Evolutionary conservation across 129 eudicot genomes (phyloP).

Genomic region (Rutidosis leptorrhynchoides): DNA sequence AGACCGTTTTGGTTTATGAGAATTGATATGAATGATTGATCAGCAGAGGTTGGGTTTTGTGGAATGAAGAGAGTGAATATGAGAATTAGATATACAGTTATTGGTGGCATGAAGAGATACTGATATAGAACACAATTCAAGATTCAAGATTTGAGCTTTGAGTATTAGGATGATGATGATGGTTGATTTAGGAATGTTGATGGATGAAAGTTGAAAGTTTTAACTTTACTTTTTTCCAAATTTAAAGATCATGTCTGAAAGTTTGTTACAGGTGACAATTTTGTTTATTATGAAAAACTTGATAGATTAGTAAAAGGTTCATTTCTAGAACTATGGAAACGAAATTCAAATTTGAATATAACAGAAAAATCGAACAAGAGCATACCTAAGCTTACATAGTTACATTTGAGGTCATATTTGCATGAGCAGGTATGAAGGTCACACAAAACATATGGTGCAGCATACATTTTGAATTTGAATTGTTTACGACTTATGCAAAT

Average conservation of each 20-base stretch:
- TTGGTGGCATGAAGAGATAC: constrained; percentile 36
- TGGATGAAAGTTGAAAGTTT: no score
- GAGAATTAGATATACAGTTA: constrained; percentile 27
- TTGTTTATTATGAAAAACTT: no score
- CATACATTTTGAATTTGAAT: constrained; percentile 12
- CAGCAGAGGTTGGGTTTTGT: constrained; percentile 30
- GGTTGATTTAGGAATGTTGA: no score
- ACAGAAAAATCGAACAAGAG: no score
- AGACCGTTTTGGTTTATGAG: constrained; percentile 58
- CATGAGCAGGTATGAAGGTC: neutral
- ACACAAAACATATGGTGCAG: constrained; percentile 13
- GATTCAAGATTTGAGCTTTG: constrained; percentile 24
- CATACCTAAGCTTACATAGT: no score
- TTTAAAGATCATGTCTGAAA: no score
- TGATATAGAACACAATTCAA: neutral
- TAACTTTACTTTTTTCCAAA: no score
- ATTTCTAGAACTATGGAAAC: neutral
- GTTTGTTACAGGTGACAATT: no score
- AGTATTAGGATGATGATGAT: constrained; percentile 15
- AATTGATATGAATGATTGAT: constrained; percentile 44
- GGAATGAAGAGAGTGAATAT: constrained; percentile 27
- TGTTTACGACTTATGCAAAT: neutral
- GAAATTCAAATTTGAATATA: neutral
- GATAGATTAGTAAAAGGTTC: no score
- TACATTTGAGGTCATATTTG: no score